Evolutionary conservation across 352 stramenopile species (phyloP).

Genomic region (Phytophthora pini): DNA sequence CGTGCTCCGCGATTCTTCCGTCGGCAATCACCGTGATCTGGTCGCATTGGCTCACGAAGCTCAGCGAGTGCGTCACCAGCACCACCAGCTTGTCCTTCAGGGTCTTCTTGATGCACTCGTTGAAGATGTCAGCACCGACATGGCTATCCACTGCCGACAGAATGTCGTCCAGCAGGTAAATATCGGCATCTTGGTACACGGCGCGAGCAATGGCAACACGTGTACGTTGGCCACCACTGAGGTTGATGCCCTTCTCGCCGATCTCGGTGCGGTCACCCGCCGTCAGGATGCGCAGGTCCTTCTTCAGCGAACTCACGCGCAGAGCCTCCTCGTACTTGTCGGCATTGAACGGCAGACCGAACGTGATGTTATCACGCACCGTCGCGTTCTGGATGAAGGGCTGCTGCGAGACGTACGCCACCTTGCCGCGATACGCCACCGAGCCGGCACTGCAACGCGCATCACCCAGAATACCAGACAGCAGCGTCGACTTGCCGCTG

Average conservation of each 20-base stretch:
- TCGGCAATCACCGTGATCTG: slow-evolving; percentile 57
- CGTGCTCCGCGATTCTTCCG: slow-evolving; percentile 55
- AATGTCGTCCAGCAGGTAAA: slow-evolving; percentile 97
- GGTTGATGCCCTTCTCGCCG: slow-evolving; percentile 97
- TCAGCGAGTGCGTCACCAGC: slow-evolving; percentile 91
- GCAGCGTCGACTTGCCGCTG: slow-evolving; percentile 67
- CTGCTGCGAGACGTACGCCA: slow-evolving; percentile 95
- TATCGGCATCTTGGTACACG: slow-evolving; percentile 94
- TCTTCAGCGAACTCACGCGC: slow-evolving; percentile 54
- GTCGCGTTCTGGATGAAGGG: slow-evolving; percentile 97
- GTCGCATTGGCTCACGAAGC: slow-evolving; percentile 54
- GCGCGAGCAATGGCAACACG: slow-evolving; percentile 93
- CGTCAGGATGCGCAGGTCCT: slow-evolving; percentile 58
- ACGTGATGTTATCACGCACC: slow-evolving; percentile 97
- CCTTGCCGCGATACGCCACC: slow-evolving; percentile 77
- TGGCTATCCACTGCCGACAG: slow-evolving; percentile 97
- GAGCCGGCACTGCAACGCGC: slow-evolving; percentile 41
- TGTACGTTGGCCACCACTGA: slow-evolving; percentile 96
- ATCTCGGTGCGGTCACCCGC: slow-evolving; percentile 97
- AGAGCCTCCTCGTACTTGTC: slow-evolving; percentile 62
- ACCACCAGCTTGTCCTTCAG: slow-evolving; percentile 91
- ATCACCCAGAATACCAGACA: slow-evolving; percentile 54
- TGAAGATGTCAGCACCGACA: slow-evolving; percentile 95
- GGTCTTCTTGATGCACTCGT: slow-evolving; percentile 91
- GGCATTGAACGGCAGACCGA: slow-evolving; percentile 78